Evolutionary conservation across 768 basidiomycete genomes (phyloP), one percentile per base, ranked within the genome.

Genomic region (Leccinum olivaceopallidum): DNA sequence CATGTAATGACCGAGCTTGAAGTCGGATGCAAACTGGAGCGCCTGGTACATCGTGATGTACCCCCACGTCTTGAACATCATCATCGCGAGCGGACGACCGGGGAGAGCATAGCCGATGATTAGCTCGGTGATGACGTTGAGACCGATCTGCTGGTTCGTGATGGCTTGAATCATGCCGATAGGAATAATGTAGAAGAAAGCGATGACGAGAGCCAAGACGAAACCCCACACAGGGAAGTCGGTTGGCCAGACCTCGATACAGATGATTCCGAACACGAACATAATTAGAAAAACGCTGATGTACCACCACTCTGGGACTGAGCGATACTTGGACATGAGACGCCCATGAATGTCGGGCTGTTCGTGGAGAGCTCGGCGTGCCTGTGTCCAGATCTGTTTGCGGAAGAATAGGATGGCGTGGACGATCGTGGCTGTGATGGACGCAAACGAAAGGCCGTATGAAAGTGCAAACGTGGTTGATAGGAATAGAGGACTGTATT

Each of bases 1-100:
- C 81, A 86, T 87, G 77, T 79, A 88, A 74, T 90, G 87, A 50
- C 89, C 89, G 20, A 90, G 80, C 73, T 90, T 91, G 71, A 90
- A 86, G 71, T 90, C 89, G 53, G 83, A 81, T 16, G 87, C 82
- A 69, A 90, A 89, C 61, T 83, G 82, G 73, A 89, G 80, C 3
- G 85, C 88, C 76, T 82, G 81, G 44, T 78, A 73, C 84, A 87
- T 83, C 6, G 85, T 84, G 50, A 86, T 82, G 68, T 88, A 89
- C 8, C 84, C 86, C 75, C 82, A 88, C 4, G 81, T 87, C 76
- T 87, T 87, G 78, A 86, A 88, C 81, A 89, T 83, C 87, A 90
- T 88, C 83, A 88, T 85, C 2, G 89, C 88, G 60, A 89, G 81
- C 5, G 90, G 88, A 60, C 81, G 82, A 9, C 90, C 89, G 64